Evolutionary conservation across 768 basidiomycete species (phyloP).

Genomic region (Peribolospora kevripleyi): DNA sequence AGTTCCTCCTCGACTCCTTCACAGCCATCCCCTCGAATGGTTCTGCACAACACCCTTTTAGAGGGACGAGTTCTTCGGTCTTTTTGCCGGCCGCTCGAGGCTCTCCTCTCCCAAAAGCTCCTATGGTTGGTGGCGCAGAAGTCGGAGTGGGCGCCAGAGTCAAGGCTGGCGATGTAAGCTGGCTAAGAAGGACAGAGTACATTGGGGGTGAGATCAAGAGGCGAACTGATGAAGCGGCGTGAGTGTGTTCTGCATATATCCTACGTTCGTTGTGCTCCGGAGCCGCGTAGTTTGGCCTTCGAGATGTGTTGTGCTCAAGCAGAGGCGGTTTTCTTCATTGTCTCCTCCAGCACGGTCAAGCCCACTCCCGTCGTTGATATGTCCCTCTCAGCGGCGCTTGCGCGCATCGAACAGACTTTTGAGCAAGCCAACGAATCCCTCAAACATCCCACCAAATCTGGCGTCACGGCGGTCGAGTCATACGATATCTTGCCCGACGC

Average conservation of each 20-base stretch:
- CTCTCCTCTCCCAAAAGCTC: slow-evolving; percentile 17
- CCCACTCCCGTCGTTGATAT: slow-evolving; percentile 2
- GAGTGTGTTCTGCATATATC: neutral
- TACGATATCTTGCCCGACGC: slow-evolving; percentile 64
- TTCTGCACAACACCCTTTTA: too few species aligned
- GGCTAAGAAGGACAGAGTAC: slow-evolving; percentile 83
- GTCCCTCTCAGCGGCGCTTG: slow-evolving; percentile 3
- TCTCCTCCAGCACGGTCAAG: neutral
- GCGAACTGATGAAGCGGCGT: neutral
- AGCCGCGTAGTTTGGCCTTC: neutral
- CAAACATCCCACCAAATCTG: slow-evolving; percentile 54
- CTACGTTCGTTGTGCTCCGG: neutral
- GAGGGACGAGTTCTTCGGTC: slow-evolving; percentile 29
- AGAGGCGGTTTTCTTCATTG: neutral
- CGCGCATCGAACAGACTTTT: neutral
- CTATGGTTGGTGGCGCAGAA: slow-evolving; percentile 19
- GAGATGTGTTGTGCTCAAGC: neutral
- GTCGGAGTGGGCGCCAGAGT: slow-evolving; percentile 25
- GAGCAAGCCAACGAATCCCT: slow-evolving; percentile 18
- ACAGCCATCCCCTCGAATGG: too few species aligned
- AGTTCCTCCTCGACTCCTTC: slow-evolving; percentile 30
- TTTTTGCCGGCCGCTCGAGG: slow-evolving; percentile 24
- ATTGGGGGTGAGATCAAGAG: slow-evolving; percentile 18
- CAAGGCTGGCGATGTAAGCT: slow-evolving; percentile 40
- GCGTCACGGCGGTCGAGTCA: slow-evolving; percentile 48